Evolutionary conservation across 148 eudicot genomes (phyloP), one percentile per base, ranked within the genome.

Genomic region (Salicornia ramosissima): DNA sequence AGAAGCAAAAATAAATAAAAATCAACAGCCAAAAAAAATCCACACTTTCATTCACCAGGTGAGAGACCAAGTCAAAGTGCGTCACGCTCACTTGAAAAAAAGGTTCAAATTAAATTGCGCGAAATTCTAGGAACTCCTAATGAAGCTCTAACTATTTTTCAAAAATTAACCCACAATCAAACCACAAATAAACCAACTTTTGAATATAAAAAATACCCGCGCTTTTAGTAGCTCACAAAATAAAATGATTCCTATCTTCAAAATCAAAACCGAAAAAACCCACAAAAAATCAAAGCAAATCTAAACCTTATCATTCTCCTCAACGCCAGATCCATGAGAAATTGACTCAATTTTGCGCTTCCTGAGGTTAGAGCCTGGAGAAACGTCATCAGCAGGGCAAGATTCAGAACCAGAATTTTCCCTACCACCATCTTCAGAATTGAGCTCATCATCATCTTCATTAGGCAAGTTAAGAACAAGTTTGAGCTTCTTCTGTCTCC

Each of bases 271-370:
- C 24, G n/a, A 43, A 67, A 50, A 22, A 53, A 33, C 53, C 28
- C 31, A 5, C 2, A 55, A 63, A 64, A 43, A 53, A 33, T 40
- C 52, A 15, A 10, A 15, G 13, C 7, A 18, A 25, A 69, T 69
- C 24, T 22, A 56, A 72, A 78, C 84, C 79, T 78, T 73, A 40
- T 72, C 78, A 55, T 36, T 64, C 54, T 28, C 39, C 2, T 49
- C n/a, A 19, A 36, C 64, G 2, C 45, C 74, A 83, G 84, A 83
- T 83, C 87, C 82, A 33, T 42, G 63, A 10, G 74, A 63, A 72
- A 78, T 76, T 4, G 80, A 74, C 19, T 55, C 78, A 76, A 83
- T 69, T 47, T 70, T 83, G 40, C 82, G 57, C 80, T 81, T 83
- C 70, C 63, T 74, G 21, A 14, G 60, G 50, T 67, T 70, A 40